A percentile compares a stretch with the other conserved stretches of the same genome.
phyloP scores from a whole-genome alignment of 1,284 basidiomycete genomes.

The Golubevia sp. region DNA sequence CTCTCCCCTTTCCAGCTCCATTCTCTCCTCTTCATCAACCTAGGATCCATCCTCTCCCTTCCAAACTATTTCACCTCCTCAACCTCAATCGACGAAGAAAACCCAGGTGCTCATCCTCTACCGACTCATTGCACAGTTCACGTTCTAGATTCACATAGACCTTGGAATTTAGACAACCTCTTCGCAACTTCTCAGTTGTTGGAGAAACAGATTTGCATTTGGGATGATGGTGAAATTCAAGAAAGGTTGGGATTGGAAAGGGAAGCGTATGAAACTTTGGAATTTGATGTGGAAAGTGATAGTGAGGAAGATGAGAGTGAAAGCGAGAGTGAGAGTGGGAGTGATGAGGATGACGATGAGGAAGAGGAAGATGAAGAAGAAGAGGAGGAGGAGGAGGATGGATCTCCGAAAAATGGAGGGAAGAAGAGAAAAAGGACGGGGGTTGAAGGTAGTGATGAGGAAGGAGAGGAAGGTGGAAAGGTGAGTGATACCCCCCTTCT shows the following conservation, averaged over 20 bases:
- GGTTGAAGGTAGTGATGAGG: slow-evolving; percentile 44
- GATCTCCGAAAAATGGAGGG: too few relatives aligned
- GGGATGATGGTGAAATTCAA: slow-evolving; percentile 55
- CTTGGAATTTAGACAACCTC: slow-evolving; percentile 85
- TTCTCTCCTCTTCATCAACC: slow-evolving; percentile 87
- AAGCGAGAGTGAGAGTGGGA: slow-evolving; percentile 65
- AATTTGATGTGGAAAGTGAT: slow-evolving; percentile 47
- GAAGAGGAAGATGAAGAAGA: slow-evolving; percentile 63
- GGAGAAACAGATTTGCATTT: slow-evolving; percentile 41
- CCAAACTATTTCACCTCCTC: slow-evolving; percentile 65
- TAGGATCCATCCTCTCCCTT: slow-evolving; percentile 86
- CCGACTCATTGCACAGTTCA: slow-evolving; percentile 69
- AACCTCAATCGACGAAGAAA: slow-evolving; percentile 2
- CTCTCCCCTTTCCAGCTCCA: slow-evolving; percentile 71
- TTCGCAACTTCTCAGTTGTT: slow-evolving; percentile 69
- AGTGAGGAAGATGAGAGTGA: slow-evolving; percentile 69
- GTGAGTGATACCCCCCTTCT: neutral
- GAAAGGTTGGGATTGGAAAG: slow-evolving; percentile 26
- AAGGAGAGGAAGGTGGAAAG: slow-evolving; percentile 11
- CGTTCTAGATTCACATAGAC: slow-evolving; percentile 90
- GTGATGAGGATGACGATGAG: slow-evolving; percentile 61
- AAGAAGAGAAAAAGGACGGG: slow-evolving; percentile 64
- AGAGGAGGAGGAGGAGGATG: slow-evolving; percentile 65
- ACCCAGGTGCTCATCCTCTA: slow-evolving; percentile 25
- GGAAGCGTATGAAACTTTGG: slow-evolving; percentile 44